Conservation (phyloP, 83 land plant species). For the Larix sibirica region DNA sequence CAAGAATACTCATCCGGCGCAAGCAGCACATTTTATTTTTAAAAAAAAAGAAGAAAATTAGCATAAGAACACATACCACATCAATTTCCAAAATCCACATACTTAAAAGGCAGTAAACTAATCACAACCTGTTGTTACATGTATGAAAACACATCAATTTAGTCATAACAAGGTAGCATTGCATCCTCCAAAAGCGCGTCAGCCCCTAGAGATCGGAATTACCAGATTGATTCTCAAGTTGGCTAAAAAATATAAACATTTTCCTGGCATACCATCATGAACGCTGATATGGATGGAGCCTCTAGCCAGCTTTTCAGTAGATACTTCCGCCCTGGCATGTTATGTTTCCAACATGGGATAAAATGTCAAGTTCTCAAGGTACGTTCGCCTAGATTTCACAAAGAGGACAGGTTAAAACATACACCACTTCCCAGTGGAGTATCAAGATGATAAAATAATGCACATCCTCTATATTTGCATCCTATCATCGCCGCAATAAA, state of each 20-base stretch:
- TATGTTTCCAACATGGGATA: slow-evolving; percentile 1
- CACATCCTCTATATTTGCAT: neutral
- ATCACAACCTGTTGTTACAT: neutral
- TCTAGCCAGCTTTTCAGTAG: slow-evolving; percentile 13
- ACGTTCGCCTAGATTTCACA: slow-evolving; percentile 10
- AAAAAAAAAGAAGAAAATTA: too few relatives aligned
- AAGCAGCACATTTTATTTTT: too few relatives aligned
- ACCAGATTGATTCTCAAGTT: slow-evolving; percentile 2
- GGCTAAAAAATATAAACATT: neutral
- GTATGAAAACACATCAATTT: neutral
- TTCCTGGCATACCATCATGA: slow-evolving; percentile 18
- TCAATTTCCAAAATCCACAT: too few relatives aligned
- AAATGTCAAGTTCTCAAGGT: slow-evolving; percentile 10
- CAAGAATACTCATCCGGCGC: too few relatives aligned
- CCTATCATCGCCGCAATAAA: neutral
- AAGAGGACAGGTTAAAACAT: slow-evolving; percentile 13
- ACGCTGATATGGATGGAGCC: slow-evolving; percentile 3
- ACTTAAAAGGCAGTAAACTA: too few relatives aligned
- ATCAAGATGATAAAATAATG: neutral
- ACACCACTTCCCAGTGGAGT: slow-evolving; percentile 11
- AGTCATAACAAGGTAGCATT: neutral
- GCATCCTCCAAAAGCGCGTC: neutral
- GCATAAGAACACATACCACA: too few relatives aligned
- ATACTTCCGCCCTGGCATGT: neutral
- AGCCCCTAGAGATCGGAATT: neutral